Percentiles rank a stretch among this genome's conserved stretches.
phyloP scores from a whole-genome alignment of 768 basidiomycete species.

The Clathrus columnatus region DNA sequence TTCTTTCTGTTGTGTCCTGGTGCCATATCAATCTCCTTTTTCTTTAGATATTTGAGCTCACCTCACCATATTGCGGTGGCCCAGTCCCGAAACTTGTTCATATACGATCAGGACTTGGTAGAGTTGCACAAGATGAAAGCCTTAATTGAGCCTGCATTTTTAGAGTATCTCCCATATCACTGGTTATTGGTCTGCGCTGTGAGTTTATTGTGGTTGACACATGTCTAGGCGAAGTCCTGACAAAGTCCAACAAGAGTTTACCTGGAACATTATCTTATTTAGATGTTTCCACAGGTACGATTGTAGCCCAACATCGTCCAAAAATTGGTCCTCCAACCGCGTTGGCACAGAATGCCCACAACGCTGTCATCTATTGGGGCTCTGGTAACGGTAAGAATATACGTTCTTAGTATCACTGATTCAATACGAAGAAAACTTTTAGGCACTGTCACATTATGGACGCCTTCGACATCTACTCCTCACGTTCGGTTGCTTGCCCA shows the following conservation, averaged over 20 bases:
- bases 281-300: conserved; percentile 87
- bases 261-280: conserved; percentile 92
- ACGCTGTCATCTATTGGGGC: conserved; percentile 89
- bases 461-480: conserved; percentile 86
- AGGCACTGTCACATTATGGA: conserved; percentile 84
- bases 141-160: conserved; percentile 80
- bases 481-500: conserved; percentile 91
- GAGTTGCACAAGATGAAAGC: conserved; percentile 80
- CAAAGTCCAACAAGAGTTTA: conserved; percentile 53
- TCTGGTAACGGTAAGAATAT: conserved; percentile 68
- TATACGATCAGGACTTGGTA: conserved; percentile 90
- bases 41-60: conserved; percentile 76
- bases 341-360: conserved; percentile 88
- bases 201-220: conserved; percentile 21
- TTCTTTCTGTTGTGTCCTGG: background rate
- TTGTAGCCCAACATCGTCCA: conserved; percentile 82
- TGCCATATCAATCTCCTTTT: background rate
- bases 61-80: conserved; percentile 92
- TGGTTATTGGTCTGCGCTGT: conserved; percentile 86
- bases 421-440: background rate
- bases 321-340: conserved; percentile 77
- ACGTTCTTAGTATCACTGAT: background rate
- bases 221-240: background rate
- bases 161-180: conserved; percentile 93
- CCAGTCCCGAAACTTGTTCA: conserved; percentile 92